Evolutionary conservation across 192 early-diverging fungal species (phyloP).

Genomic region (Geranomyces variabilis): DNA sequence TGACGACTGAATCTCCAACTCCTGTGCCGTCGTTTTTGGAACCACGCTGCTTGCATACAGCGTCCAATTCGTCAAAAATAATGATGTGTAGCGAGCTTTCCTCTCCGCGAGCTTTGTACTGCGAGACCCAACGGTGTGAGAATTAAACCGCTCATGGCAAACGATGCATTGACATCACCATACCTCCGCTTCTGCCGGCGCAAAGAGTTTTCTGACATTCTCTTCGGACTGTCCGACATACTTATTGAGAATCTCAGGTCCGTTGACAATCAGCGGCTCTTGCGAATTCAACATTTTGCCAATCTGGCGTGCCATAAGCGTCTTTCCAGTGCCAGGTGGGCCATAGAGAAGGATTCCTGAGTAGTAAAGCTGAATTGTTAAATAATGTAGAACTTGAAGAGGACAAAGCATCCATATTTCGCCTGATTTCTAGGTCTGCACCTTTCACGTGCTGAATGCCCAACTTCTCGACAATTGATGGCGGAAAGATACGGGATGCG

Average conservation of each 20-base stretch:
- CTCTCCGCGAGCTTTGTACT: constrained; percentile 89
- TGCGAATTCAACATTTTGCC: constrained; percentile 97
- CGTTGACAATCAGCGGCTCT: constrained; percentile 94
- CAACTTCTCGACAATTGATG: constrained; percentile 86
- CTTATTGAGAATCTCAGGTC: constrained; percentile 94
- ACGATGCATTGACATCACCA: not conserved
- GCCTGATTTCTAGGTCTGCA: constrained; percentile 5
- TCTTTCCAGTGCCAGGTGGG: constrained; percentile 97
- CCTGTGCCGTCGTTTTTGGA: constrained; percentile 89
- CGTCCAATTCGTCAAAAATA: constrained; percentile 99
- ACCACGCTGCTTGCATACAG: constrained; percentile 98
- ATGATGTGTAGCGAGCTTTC: constrained; percentile 94
- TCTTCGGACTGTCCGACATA: constrained; percentile 97
- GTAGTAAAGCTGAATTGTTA: not conserved
- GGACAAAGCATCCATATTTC: not conserved
- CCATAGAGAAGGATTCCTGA: constrained; percentile 64
- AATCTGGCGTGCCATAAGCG: constrained; percentile 96
- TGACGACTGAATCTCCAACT: constrained; percentile 95
- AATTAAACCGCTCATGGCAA: no score
- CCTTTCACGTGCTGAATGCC: constrained; percentile 99
- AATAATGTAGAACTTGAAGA: not conserved
- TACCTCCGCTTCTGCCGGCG: constrained; percentile 86
- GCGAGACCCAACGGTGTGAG: no score
- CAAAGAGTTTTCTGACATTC: constrained; percentile 96
- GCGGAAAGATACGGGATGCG: constrained; percentile 95